Base-by-base conservation (phyloP, 1,284 basidiomycete species). In the Phellinidium pouzarii region DNA sequence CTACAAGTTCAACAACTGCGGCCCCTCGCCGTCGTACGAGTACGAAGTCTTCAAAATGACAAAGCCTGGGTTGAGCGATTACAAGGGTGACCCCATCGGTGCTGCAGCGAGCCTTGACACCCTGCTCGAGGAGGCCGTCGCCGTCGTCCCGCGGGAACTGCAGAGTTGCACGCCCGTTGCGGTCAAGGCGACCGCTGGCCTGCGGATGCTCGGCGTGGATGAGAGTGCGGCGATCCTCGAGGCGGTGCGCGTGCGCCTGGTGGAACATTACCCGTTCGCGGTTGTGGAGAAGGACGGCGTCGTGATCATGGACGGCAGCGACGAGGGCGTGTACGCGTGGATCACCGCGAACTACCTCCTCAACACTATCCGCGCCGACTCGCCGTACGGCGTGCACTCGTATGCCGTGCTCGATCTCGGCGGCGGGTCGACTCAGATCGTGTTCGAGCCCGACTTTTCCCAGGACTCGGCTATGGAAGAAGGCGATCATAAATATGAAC, bases 261-360 rank as follows among this genome's bases (percentile, higher is more conserved):
- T 76, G 62, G 65, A 66, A 9, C 71, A 73, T 55, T 98, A 87
- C 64, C 86, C 87, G 11, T 98, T 98, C 71, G 71, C 72, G 36
- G 63, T 96, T 17, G 73, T 78, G 6, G 69, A 78, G 29, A 73
- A 77, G 57, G 79, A 80, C 42, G 78, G 77, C 2, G 88, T 95
- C 22, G 80, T 79, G 50, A 85, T 96, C 60, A 97, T 98, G 95
- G 94, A 98, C 61, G 95, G 95, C 17, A 87, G 84, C 62, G 94
- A 98, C 65, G 95, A 99, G 69, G 93, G 91, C 43, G 93, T 98
- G 23, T 98, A 91, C 66, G 94, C 94, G 17, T 99, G 95, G 95
- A 94, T 98, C 64, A 97, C 94, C 9, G 91, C 91, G 58, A 99
- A 99, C 71, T 98, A 97, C 69, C 76, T 95, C 31, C 73, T 94